Conservation (phyloP, 495 filamentous ascomycete species). For the Oidiodendron maius region DNA sequence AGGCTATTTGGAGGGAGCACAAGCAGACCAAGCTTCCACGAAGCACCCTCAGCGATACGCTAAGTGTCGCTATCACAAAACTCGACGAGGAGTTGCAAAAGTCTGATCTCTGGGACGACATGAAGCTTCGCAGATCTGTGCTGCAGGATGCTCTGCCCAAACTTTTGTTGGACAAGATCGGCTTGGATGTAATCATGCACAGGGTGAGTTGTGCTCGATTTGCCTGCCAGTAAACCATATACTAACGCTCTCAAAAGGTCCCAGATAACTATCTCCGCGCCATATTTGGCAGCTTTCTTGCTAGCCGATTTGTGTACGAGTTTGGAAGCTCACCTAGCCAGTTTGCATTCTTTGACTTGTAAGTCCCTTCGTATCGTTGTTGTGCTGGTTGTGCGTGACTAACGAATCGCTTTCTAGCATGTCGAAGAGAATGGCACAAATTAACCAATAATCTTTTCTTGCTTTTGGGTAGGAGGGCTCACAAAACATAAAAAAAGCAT, state of each 20-base stretch:
- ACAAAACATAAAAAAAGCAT: too few species aligned
- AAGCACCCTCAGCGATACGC: slow-evolving; percentile 80
- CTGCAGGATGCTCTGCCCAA: slow-evolving; percentile 82
- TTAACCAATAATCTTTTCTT: slow-evolving; percentile 1
- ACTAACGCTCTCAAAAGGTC: slow-evolving; percentile 43
- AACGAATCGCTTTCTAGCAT: slow-evolving; percentile 33
- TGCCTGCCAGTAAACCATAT: slow-evolving; percentile 22
- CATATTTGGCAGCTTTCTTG: slow-evolving; percentile 94
- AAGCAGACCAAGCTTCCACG: slow-evolving; percentile 70
- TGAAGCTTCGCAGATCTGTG: slow-evolving; percentile 68
- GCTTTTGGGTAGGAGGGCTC: too few species aligned
- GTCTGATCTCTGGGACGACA: slow-evolving; percentile 86
- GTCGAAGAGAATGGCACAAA: slow-evolving; percentile 42
- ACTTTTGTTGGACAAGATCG: slow-evolving; percentile 80
- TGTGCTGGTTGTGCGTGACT: background rate
- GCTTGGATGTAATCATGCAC: slow-evolving; percentile 76
- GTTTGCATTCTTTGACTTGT: slow-evolving; percentile 99
- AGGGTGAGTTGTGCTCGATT: slow-evolving; percentile 46
- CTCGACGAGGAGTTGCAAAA: slow-evolving; percentile 92
- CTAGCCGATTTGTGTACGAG: slow-evolving; percentile 91
- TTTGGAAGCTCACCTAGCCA: slow-evolving; percentile 89
- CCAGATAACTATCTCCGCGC: slow-evolving; percentile 88
- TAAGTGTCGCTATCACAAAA: slow-evolving; percentile 86
- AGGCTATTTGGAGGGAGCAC: slow-evolving; percentile 95
- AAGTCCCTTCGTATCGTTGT: slow-evolving; percentile 33